phyloP scores from a whole-genome alignment of 139 green algal species.

The Chlamydomonas sphaeroides region DNA sequence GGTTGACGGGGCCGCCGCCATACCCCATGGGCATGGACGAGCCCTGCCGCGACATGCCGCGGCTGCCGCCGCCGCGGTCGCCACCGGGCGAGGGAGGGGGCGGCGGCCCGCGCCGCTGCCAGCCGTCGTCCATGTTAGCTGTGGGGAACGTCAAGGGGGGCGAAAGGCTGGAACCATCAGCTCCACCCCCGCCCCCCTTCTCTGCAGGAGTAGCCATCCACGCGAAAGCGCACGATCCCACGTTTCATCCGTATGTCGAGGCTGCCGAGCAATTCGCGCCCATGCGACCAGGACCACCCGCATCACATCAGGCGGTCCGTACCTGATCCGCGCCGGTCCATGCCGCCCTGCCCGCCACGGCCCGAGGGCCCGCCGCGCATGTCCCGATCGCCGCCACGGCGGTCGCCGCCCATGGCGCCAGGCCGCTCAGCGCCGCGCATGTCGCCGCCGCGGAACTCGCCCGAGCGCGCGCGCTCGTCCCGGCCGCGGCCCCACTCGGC shows the following conservation, averaged over 20 bases:
- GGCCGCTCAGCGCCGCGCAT: not conserved
- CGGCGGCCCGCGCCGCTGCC: slow-evolving; percentile 62
- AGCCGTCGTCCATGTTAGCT: slow-evolving; percentile 56
- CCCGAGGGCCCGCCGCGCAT: not conserved
- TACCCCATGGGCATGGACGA: slow-evolving; percentile 22
- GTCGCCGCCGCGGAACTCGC: slow-evolving; percentile 7
- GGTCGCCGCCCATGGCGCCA: slow-evolving; percentile 1
- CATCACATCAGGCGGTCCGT: too few species aligned
- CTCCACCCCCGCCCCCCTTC: too few species aligned
- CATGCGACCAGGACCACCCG: too few species aligned
- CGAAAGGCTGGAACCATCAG: too few species aligned
- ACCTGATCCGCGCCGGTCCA: slow-evolving; percentile 28
- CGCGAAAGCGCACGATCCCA: too few species aligned
- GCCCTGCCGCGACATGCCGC: slow-evolving; percentile 39
- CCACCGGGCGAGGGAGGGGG: slow-evolving; percentile 56
- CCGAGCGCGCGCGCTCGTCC: not conserved
- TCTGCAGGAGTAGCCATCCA: too few species aligned
- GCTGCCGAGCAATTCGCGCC: too few species aligned
- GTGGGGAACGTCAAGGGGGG: too few species aligned
- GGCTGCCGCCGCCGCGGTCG: slow-evolving; percentile 34
- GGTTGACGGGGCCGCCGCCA: slow-evolving; percentile 29
- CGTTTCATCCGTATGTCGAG: too few species aligned
- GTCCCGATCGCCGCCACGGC: not conserved
- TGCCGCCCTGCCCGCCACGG: not conserved
- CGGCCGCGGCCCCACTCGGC: slow-evolving; percentile 4